phyloP scores from a whole-genome alignment of 352 stramenopile species.

The Phytopythium cucurbitacearum region DNA sequence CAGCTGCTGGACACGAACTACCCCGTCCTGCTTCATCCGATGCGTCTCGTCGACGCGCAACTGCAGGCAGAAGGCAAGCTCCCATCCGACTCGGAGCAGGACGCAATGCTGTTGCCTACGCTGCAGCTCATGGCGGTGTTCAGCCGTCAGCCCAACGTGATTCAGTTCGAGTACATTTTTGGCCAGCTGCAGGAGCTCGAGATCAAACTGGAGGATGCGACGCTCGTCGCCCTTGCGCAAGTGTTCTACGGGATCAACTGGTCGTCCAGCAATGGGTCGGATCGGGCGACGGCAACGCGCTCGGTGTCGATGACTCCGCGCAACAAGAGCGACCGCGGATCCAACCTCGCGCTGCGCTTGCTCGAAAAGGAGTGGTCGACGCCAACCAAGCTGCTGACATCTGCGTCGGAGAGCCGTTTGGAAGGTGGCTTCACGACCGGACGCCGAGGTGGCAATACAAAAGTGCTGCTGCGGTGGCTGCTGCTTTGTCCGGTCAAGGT shows the following conservation, averaged over 20 bases:
- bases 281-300: neutral
- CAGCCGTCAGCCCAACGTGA: conserved; percentile 46
- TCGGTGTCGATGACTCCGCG: neutral
- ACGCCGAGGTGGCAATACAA: conserved; percentile 49
- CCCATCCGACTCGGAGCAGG: conserved; percentile 8
- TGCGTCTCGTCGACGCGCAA: conserved; percentile 60
- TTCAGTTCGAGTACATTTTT: conserved; percentile 87
- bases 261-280: conserved; percentile 13
- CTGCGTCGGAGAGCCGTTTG: conserved; percentile 13
- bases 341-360: conserved; percentile 46
- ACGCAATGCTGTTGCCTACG: conserved; percentile 55
- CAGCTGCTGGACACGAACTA: conserved; percentile 85
- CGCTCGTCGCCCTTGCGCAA: conserved; percentile 68
- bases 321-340: conserved; percentile 15
- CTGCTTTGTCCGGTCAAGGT: conserved; percentile 83
- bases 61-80: conserved; percentile 54
- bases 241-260: conserved; percentile 74
- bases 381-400: conserved; percentile 33
- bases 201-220: conserved; percentile 80
- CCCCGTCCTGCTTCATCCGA: conserved; percentile 66
- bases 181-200: conserved; percentile 83
- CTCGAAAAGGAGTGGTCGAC: conserved; percentile 59
- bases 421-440: conserved; percentile 18
- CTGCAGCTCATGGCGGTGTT: conserved; percentile 83
- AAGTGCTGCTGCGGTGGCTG: conserved; percentile 75